phyloP scores from a whole-genome alignment of 2,329 filamentous ascomycete species.

The Fusarium albosuccineum region DNA sequence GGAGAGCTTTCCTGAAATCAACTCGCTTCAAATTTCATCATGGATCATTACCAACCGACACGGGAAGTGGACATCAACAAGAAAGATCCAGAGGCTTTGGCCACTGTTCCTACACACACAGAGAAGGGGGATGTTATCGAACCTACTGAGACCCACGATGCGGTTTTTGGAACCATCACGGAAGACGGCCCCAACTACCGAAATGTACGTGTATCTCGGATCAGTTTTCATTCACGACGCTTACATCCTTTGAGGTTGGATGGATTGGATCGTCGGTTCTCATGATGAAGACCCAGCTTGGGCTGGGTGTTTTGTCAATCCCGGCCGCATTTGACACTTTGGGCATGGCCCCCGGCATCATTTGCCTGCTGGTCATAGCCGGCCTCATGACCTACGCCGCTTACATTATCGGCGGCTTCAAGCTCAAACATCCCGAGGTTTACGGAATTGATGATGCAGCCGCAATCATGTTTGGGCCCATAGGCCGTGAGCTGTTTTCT shows the following conservation, averaged over 20 bases:
- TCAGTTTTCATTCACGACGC: not conserved
- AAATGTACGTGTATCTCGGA: slow-evolving; percentile 37
- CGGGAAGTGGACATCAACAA: not conserved
- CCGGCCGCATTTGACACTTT: slow-evolving; percentile 60
- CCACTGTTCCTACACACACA: not conserved
- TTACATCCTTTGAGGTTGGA: slow-evolving; percentile 48
- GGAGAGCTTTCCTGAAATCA: no score
- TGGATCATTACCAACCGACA: not conserved
- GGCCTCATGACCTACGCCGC: slow-evolving; percentile 63
- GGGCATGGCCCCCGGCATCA: slow-evolving; percentile 61
- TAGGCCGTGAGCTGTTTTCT: slow-evolving; percentile 59
- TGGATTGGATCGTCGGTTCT: slow-evolving; percentile 59
- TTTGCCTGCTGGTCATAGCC: slow-evolving; percentile 57
- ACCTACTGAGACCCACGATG: slow-evolving; percentile 40
- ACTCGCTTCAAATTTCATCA: not conserved
- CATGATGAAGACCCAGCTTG: slow-evolving; percentile 63
- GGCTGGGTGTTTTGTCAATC: slow-evolving; percentile 62
- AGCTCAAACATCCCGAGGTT: slow-evolving; percentile 62
- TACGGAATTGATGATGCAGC: slow-evolving; percentile 68
- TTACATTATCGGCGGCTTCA: slow-evolving; percentile 64
- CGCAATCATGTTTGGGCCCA: slow-evolving; percentile 59
- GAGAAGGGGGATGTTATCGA: not conserved
- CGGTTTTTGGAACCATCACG: slow-evolving; percentile 49
- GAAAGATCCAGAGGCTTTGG: not conserved
- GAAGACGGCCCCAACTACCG: slow-evolving; percentile 50